Conservation (phyloP, 129 eudicot genomes). For the sunflower (Helianthus annuus) region DNA sequence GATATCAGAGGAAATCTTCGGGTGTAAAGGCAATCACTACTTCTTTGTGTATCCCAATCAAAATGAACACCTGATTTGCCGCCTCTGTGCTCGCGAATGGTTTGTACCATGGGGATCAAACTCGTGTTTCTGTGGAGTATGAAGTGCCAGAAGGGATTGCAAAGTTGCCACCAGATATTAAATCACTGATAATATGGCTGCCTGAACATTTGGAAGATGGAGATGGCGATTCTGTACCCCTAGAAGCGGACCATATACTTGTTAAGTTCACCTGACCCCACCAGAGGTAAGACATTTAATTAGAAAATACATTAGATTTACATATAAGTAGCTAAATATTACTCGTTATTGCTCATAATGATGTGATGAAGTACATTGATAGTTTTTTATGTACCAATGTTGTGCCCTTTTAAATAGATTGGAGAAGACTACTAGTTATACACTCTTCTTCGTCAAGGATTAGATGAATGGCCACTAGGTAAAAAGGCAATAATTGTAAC, state of each 20-base stretch:
- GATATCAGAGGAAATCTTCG: slow-evolving; percentile 69
- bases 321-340: slow-evolving; percentile 60
- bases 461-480: slow-evolving; percentile 90
- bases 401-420: slow-evolving; percentile 47
- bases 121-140: too few species aligned
- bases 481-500: slow-evolving; percentile 92
- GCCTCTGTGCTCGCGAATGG: slow-evolving; percentile 85
- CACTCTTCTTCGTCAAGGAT: slow-evolving; percentile 94
- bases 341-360: not conserved
- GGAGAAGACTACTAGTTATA: slow-evolving; percentile 92
- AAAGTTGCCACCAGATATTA: too few species aligned
- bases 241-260: slow-evolving; percentile 75
- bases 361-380: slow-evolving; percentile 16
- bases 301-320: too few species aligned
- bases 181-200: slow-evolving; percentile 86
- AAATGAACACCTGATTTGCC: slow-evolving; percentile 61
- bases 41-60: slow-evolving; percentile 70
- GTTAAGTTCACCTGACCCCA: slow-evolving; percentile 92
- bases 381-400: slow-evolving; percentile 16
- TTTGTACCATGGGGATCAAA: too few species aligned
- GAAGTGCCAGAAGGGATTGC: too few species aligned
- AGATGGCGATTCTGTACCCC: slow-evolving; percentile 33
- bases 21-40: slow-evolving; percentile 78
- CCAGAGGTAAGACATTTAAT: slow-evolving; percentile 61
- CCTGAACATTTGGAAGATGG: slow-evolving; percentile 55